Evolutionary conservation across 2,329 filamentous ascomycete species (phyloP).

Genomic region (Tolypocladium cylindrosporum): DNA sequence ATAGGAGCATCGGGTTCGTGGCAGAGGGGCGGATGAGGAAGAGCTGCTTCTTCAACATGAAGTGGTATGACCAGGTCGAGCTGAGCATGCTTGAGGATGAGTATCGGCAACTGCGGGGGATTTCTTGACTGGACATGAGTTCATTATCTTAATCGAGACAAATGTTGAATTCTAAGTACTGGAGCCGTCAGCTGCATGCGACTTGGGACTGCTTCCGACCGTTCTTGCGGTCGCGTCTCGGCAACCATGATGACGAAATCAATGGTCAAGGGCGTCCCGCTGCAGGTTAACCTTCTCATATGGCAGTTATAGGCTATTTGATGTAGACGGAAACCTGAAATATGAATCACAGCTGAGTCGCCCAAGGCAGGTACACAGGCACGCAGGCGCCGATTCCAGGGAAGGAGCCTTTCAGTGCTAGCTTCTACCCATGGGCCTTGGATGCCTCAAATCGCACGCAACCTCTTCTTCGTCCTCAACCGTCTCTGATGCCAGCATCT

Average conservation of each 20-base stretch:
- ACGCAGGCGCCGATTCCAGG: neutral
- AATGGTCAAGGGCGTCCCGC: no score
- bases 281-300: neutral
- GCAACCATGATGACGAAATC: neutral
- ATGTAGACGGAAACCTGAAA: neutral
- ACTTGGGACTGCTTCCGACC: neutral
- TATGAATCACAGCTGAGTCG: neutral
- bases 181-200: neutral
- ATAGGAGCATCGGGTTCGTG: no score
- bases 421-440: neutral
- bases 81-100: no score
- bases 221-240: neutral
- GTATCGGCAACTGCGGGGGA: no score
- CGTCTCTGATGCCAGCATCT: neutral
- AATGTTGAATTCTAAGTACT: neutral
- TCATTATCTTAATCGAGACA: neutral
- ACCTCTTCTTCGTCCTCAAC: no score
- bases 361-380: neutral
- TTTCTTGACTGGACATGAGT: no score
- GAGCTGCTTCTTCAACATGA: no score
- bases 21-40: no score
- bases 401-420: neutral
- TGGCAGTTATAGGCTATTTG: neutral
- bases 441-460: neutral
- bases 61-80: no score